Conservation (phyloP, 1,284 basidiomycete species). For the Microbotryum violaceum region DNA sequence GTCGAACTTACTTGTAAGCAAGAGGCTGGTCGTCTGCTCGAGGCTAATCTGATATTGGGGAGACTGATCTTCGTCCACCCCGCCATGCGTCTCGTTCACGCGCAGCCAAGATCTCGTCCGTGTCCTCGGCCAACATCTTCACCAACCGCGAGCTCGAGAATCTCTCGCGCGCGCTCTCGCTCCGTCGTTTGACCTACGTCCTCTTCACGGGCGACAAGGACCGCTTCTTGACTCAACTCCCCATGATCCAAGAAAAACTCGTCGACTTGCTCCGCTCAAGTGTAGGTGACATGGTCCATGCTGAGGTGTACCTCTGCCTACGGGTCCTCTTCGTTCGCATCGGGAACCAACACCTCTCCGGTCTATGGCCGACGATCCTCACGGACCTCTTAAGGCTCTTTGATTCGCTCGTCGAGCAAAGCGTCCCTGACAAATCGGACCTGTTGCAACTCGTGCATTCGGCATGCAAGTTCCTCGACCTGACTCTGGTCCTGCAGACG, state of each 20-base stretch:
- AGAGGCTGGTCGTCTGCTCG: not conserved
- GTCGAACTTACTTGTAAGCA: slow-evolving; percentile 66
- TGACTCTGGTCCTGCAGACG: slow-evolving; percentile 82
- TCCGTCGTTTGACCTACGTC: slow-evolving; percentile 78
- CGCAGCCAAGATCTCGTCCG: slow-evolving; percentile 69
- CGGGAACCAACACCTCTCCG: slow-evolving; percentile 79
- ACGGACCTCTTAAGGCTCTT: slow-evolving; percentile 77
- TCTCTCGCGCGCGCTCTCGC: slow-evolving; percentile 73
- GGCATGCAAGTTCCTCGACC: slow-evolving; percentile 87
- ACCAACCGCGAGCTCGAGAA: slow-evolving; percentile 92
- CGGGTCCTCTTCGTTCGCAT: slow-evolving; percentile 87
- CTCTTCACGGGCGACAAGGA: slow-evolving; percentile 81
- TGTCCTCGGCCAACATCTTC: slow-evolving; percentile 91
- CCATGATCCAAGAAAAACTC: slow-evolving; percentile 89
- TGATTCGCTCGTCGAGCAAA: slow-evolving; percentile 45
- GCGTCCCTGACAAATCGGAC: slow-evolving; percentile 45
- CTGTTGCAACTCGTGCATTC: slow-evolving; percentile 72
- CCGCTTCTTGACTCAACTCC: slow-evolving; percentile 79
- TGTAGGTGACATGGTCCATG: slow-evolving; percentile 75
- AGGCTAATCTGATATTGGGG: not conserved
- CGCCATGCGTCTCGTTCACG: not conserved
- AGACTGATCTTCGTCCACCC: slow-evolving; percentile 7
- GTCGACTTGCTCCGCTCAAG: slow-evolving; percentile 80
- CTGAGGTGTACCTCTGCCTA: slow-evolving; percentile 89
- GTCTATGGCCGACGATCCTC: slow-evolving; percentile 93